Conservation (phyloP, 306 rosid species). For the Mimosa pudica region DNA sequence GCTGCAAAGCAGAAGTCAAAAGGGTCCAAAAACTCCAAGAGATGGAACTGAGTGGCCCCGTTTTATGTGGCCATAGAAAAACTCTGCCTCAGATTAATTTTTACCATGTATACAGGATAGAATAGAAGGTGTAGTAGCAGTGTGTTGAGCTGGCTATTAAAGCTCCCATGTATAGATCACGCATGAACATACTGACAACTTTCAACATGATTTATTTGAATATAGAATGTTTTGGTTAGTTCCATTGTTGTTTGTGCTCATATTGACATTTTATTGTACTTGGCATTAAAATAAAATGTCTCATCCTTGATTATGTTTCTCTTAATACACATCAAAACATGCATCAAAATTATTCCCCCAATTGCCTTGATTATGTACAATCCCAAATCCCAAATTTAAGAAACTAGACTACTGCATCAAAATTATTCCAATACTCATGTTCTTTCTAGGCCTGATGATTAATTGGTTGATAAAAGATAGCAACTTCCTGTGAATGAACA, state of each 20-base stretch:
- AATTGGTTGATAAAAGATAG: not conserved
- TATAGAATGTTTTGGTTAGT: slow-evolving; percentile 28
- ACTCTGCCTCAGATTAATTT: slow-evolving; percentile 27
- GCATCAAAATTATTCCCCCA: not conserved
- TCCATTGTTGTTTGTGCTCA: slow-evolving; percentile 14
- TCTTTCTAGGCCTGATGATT: too few relatives aligned
- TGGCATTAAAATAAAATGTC: not conserved
- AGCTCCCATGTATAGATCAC: slow-evolving; percentile 51
- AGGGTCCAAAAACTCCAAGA: slow-evolving; percentile 76
- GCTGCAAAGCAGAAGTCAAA: slow-evolving; percentile 88
- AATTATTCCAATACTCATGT: too few relatives aligned
- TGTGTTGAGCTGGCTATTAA: slow-evolving; percentile 43
- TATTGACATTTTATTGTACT: not conserved
- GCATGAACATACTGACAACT: slow-evolving; percentile 42
- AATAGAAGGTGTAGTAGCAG: slow-evolving; percentile 37
- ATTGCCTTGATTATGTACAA: not conserved
- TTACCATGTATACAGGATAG: slow-evolving; percentile 28
- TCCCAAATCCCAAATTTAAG: too few relatives aligned
- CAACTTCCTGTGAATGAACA: too few relatives aligned
- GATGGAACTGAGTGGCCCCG: slow-evolving; percentile 71
- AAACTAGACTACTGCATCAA: too few relatives aligned
- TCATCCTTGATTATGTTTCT: not conserved
- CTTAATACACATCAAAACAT: not conserved
- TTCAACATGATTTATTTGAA: slow-evolving; percentile 29
- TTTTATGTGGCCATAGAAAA: slow-evolving; percentile 16